These are phyloP conservation scores for Xylaria sp. DNA, from an alignment of 495 filamentous ascomycete species.

Conservation along the genomic window DNA sequence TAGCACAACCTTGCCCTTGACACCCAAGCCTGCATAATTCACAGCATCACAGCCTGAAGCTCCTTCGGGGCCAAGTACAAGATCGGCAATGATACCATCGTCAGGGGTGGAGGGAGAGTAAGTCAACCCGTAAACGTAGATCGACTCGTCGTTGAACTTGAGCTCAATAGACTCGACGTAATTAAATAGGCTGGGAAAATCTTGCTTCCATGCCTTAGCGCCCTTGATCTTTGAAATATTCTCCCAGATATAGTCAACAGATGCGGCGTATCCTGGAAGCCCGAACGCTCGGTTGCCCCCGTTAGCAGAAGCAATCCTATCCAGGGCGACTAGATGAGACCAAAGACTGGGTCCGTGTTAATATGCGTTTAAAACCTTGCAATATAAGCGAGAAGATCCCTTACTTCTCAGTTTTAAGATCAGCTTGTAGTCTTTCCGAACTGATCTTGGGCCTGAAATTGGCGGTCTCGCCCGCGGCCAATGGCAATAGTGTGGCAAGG, in stretches of 20 bases:
- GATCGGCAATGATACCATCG: slow-evolving; percentile 48
- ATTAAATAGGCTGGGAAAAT: slow-evolving; percentile 50
- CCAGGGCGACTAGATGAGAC: slow-evolving; percentile 32
- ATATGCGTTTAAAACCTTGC: background rate
- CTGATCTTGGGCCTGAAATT: background rate
- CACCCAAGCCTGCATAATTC: slow-evolving; percentile 46
- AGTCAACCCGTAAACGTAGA: slow-evolving; percentile 48
- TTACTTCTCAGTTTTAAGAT: slow-evolving; percentile 13
- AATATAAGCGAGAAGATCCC: background rate
- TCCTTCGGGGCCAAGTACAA: slow-evolving; percentile 48
- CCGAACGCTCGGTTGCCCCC: slow-evolving; percentile 59
- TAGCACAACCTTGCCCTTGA: slow-evolving; percentile 54
- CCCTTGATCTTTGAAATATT: slow-evolving; percentile 36
- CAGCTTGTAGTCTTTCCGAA: slow-evolving; percentile 6
- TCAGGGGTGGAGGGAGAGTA: slow-evolving; percentile 50
- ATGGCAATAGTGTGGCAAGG: slow-evolving; percentile 2
- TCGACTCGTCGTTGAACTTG: slow-evolving; percentile 41
- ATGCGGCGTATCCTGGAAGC: slow-evolving; percentile 52
- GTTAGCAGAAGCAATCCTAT: slow-evolving; percentile 50
- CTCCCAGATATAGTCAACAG: slow-evolving; percentile 49
- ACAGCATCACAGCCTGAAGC: slow-evolving; percentile 44
- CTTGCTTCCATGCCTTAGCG: slow-evolving; percentile 47
- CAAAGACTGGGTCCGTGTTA: background rate
- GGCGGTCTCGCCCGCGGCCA: background rate
- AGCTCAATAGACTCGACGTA: slow-evolving; percentile 46